Base-by-base conservation (phyloP, 176 grass and related monocot genomes). In the Raddia guianensis region DNA sequence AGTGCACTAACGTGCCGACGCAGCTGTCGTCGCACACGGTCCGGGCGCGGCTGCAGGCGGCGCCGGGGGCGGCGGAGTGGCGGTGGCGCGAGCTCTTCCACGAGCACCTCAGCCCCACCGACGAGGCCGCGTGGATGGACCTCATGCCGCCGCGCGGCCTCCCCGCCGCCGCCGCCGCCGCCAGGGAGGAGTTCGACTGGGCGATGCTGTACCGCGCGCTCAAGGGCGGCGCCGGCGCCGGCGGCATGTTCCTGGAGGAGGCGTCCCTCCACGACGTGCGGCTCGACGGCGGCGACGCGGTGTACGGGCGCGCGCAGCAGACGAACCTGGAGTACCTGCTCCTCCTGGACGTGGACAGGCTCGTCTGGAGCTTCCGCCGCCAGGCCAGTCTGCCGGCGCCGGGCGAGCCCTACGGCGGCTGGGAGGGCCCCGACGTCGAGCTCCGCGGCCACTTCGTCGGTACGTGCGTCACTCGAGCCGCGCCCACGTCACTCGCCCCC, bases 361-460 rank as follows among this genome's bases (percentile, higher is more conserved):
- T 97, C 35, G 94, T 93, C 0, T 97, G 94, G 91, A 97, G 80
- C 87, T 97, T 93, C 76, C 57, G 91, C 8, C 63, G 16, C 3
- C 88, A 89, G 77, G 85, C 94, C 7, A 84, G 86, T 6, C 63
- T 97, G 57, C 80, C 85, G 44, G 61, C 91, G 59, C 94, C 83
- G 0, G 88, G 77, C 1, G 3, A 8, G 12, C 91, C 94, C 20
- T 97, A 89, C 82, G 91, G 88, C 42, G 91, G 94, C 5, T 97
- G 94, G 94, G 94, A 97, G 74, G 66, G 27, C 20, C 49, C 88
- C 37, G 59, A 87, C 72, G 20, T 72, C 12, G 83, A 97, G 65
- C 91, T 97, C 63, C 68, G 88, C 2, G 94, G 94, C 20, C 94
- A 97, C 80, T 97, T 97, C 81, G 94, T 97, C 66, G 94, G 94